Evolutionary conservation across 257 asterid genomes (phyloP).

Genomic region (Solanum medicagineum): DNA sequence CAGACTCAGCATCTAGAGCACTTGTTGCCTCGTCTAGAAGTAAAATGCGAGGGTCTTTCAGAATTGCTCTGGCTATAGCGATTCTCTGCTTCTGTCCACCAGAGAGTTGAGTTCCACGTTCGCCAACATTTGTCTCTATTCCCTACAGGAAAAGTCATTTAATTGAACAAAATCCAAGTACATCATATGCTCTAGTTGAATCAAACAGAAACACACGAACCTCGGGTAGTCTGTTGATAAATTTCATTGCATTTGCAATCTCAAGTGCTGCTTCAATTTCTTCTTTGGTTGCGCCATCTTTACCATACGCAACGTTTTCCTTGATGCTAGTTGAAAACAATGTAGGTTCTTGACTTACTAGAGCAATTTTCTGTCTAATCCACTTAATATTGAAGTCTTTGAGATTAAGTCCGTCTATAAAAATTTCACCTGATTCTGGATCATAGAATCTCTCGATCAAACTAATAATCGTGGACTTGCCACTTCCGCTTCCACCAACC

Average conservation of each 20-base stretch:
- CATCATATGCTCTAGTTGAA: background rate
- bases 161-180: background rate
- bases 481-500: conserved; percentile 84
- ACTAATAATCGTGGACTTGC: conserved; percentile 64
- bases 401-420: conserved; percentile 47
- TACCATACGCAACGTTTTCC: conserved; percentile 65
- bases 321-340: conserved; percentile 56
- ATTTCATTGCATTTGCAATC: conserved; percentile 63
- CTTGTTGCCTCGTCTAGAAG: conserved; percentile 78
- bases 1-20: conserved; percentile 67
- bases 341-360: conserved; percentile 80
- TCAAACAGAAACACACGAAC: conserved; percentile 4
- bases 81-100: conserved; percentile 78
- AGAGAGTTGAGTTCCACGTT: conserved; percentile 69
- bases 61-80: conserved; percentile 70
- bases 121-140: conserved; percentile 59
- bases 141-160: conserved; percentile 25
- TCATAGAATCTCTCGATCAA: conserved; percentile 72
- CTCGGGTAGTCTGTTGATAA: conserved; percentile 57
- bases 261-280: conserved; percentile 56
- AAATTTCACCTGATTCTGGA: conserved; percentile 51
- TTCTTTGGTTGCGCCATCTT: conserved; percentile 45
- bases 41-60: conserved; percentile 54
- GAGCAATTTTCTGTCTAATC: conserved; percentile 63
- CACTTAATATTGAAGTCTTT: conserved; percentile 51